These are phyloP conservation scores for Mucor piriformis DNA, from an alignment of 371 early-diverging fungal genomes.

Conservation along the genomic window DNA sequence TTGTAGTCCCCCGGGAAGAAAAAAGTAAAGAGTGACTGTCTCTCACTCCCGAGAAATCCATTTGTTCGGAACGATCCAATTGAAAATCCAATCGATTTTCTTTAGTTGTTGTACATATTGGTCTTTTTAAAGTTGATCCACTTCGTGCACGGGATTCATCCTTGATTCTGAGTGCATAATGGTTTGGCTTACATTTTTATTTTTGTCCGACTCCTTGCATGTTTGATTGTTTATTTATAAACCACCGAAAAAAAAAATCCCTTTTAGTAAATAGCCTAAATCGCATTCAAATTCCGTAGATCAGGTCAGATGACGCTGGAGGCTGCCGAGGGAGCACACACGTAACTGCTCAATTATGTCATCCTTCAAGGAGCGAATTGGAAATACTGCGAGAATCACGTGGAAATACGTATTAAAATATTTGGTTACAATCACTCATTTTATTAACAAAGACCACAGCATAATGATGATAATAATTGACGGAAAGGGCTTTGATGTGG, in stretches of 20 bases:
- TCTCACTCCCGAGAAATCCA: background rate
- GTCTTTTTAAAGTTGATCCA: constrained; percentile 5
- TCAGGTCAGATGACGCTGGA: too few species aligned
- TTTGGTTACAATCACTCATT: too few species aligned
- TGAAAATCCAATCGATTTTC: background rate
- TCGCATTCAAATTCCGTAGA: too few species aligned
- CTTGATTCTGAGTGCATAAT: constrained; percentile 2
- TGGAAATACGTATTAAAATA: too few species aligned
- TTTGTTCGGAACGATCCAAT: too few species aligned
- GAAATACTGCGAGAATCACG: too few species aligned
- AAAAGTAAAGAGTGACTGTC: background rate
- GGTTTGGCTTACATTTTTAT: constrained; percentile 6
- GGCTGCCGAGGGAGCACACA: too few species aligned
- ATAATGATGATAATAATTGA: background rate
- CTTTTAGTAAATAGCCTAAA: background rate
- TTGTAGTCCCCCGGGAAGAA: background rate
- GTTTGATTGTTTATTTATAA: constrained; percentile 2
- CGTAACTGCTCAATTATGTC: too few species aligned
- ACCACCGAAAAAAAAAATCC: background rate
- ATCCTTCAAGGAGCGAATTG: too few species aligned
- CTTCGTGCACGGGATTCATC: constrained; percentile 2
- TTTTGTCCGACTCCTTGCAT: constrained; percentile 5
- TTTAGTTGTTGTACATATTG: background rate
- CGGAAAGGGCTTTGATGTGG: background rate
- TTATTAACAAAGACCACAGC: background rate